Conservation (phyloP, 2,329 filamentous ascomycete species). For the Sporothrix inflata region DNA sequence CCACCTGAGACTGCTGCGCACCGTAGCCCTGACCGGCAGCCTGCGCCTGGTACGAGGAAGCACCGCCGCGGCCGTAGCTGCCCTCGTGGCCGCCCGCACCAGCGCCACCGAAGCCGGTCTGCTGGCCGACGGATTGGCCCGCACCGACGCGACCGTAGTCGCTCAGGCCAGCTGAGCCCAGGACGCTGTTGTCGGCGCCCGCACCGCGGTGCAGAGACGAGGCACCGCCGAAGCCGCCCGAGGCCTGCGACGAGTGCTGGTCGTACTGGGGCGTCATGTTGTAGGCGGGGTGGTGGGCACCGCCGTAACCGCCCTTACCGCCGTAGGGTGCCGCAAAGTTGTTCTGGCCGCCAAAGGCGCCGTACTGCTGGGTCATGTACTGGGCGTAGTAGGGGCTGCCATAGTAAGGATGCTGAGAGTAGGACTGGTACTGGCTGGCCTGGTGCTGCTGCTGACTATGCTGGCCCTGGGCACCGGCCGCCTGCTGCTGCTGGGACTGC, state of each 20-base stretch:
- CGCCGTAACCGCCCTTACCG: constrained; percentile 59
- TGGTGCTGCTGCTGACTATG: constrained; percentile 45
- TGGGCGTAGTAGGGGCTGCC: constrained; percentile 65
- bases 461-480: constrained; percentile 29
- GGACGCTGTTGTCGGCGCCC: constrained; percentile 51
- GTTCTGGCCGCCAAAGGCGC: constrained; percentile 48
- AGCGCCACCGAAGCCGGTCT: constrained; percentile 54
- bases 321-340: constrained; percentile 59
- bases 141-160: constrained; percentile 59
- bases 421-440: constrained; percentile 36
- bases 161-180: constrained; percentile 52
- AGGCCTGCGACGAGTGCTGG: constrained; percentile 57
- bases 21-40: constrained; percentile 55
- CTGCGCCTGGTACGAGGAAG: constrained; percentile 59
- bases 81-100: constrained; percentile 49
- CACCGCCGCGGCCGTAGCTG: constrained; percentile 56
- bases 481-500: constrained; percentile 42
- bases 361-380: constrained; percentile 55
- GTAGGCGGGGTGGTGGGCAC: constrained; percentile 56
- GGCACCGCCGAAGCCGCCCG: constrained; percentile 52
- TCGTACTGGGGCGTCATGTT: constrained; percentile 62
- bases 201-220: constrained; percentile 54
- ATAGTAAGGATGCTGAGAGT: constrained; percentile 60
- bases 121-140: constrained; percentile 51
- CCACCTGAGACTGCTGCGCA: constrained; percentile 52